A percentile compares a stretch with the other conserved stretches of the same genome.
Evolutionary conservation across 495 filamentous ascomycete genomes (phyloP).

Genomic region (Lophium mytilinum): DNA sequence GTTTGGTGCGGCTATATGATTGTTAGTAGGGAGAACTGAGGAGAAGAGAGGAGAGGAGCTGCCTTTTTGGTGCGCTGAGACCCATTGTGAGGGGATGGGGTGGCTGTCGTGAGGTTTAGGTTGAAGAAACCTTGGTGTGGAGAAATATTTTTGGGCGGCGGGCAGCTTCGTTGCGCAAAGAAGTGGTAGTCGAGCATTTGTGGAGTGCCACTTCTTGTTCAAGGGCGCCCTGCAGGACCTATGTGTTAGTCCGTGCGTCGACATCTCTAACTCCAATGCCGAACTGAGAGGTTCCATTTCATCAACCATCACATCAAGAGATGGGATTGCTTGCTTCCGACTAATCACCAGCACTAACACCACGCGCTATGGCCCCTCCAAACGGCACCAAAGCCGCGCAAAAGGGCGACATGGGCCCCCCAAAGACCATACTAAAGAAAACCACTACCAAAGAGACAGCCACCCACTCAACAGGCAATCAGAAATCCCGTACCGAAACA

Average conservation of each 20-base stretch:
- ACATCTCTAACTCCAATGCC: neutral
- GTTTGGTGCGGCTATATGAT: constrained; percentile 59
- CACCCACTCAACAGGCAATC: neutral
- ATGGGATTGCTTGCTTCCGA: neutral
- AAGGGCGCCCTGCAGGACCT: too few relatives aligned
- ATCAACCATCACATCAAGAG: neutral
- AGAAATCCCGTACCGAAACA: neutral
- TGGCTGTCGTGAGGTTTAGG: neutral
- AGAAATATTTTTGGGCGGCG: too few relatives aligned
- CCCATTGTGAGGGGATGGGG: constrained; percentile 15
- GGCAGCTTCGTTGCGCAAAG: too few relatives aligned
- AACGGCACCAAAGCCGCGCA: neutral
- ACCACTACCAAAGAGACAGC: neutral
- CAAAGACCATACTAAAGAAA: neutral
- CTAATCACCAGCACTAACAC: constrained; percentile 12
- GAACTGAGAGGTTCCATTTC: neutral
- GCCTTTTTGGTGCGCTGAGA: constrained; percentile 27
- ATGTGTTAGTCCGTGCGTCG: too few relatives aligned
- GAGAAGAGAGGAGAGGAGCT: neutral
- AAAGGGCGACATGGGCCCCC: constrained; percentile 2
- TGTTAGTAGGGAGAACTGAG: constrained; percentile 16
- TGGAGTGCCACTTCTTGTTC: too few relatives aligned
- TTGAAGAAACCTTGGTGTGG: too few relatives aligned
- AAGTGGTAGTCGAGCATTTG: too few relatives aligned
- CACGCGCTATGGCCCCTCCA: too few relatives aligned